Evolutionary conservation across 306 rosid genomes (phyloP).

Genomic region (Cicer yamashitae): DNA sequence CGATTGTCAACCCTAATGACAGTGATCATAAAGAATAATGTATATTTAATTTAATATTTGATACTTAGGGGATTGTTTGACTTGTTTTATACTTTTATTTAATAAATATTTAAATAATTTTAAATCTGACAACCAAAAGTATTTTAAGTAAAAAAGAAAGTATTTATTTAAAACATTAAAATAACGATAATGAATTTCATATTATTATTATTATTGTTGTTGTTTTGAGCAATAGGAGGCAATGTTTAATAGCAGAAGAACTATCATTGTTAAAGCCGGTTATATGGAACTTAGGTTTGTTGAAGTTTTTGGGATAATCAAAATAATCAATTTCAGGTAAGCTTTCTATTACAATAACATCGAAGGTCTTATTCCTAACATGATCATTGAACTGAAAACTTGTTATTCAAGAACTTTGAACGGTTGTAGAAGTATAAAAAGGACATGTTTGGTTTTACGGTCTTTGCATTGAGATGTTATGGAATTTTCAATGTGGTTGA

Average conservation of each 20-base stretch:
- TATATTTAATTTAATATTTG: no score
- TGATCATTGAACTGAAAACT: slow-evolving; percentile 24
- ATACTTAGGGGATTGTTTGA: no score
- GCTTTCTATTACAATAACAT: slow-evolving; percentile 45
- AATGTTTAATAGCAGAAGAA: slow-evolving; percentile 27
- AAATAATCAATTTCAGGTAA: slow-evolving; percentile 44
- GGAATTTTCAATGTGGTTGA: slow-evolving; percentile 53
- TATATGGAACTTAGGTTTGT: slow-evolving; percentile 31
- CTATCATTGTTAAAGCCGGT: slow-evolving; percentile 28
- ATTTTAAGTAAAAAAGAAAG: no score
- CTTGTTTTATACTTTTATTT: no score
- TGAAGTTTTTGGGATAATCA: slow-evolving; percentile 23
- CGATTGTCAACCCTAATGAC: no score
- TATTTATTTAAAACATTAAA: background rate
- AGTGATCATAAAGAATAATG: no score
- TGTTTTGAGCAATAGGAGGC: background rate
- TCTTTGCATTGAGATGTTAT: slow-evolving; percentile 43
- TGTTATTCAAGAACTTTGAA: slow-evolving; percentile 47
- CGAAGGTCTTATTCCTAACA: background rate
- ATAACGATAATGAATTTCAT: background rate
- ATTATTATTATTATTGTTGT: no score
- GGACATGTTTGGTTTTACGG: slow-evolving; percentile 28
- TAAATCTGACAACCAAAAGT: no score
- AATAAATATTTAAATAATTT: no score
- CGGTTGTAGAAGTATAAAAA: slow-evolving; percentile 28